Evolutionary conservation across 257 asterid species (phyloP).

Genomic region (Salvia splendens): DNA sequence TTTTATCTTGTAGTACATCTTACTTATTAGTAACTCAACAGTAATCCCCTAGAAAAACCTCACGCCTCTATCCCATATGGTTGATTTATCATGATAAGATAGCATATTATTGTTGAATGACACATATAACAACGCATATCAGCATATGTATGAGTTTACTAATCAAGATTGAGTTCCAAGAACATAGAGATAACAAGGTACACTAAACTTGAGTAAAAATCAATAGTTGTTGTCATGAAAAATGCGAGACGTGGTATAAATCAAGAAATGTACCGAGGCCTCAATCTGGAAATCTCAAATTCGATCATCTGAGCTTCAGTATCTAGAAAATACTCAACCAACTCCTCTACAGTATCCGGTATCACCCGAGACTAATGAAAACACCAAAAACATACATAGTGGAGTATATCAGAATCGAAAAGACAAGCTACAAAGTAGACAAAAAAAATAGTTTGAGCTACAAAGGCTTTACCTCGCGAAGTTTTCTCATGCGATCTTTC

Average conservation of each 20-base stretch:
- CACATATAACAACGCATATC: background rate
- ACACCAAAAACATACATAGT: background rate
- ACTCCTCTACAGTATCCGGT: slow-evolving; percentile 57
- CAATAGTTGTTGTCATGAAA: background rate
- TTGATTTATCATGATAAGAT: background rate
- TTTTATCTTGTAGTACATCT: background rate
- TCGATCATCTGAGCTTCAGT: slow-evolving; percentile 94
- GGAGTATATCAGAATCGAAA: background rate
- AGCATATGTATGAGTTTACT: background rate
- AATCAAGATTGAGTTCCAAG: background rate
- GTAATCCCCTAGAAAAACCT: background rate
- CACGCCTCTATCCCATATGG: background rate
- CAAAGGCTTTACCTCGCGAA: slow-evolving; percentile 56
- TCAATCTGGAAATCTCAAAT: slow-evolving; percentile 80
- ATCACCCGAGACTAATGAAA: slow-evolving; percentile 62
- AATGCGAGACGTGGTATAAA: background rate
- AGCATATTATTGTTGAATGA: background rate
- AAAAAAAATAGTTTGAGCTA: too few species aligned
- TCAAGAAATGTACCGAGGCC: slow-evolving; percentile 64
- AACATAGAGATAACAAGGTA: background rate
- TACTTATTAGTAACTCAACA: background rate
- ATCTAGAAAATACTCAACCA: slow-evolving; percentile 87
- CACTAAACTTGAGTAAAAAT: background rate
- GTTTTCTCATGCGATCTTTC: slow-evolving; percentile 53
- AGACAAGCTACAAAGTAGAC: background rate